phyloP scores from a whole-genome alignment of 2,329 filamentous ascomycete species.

The Macrophomina pseudophaseolina region DNA sequence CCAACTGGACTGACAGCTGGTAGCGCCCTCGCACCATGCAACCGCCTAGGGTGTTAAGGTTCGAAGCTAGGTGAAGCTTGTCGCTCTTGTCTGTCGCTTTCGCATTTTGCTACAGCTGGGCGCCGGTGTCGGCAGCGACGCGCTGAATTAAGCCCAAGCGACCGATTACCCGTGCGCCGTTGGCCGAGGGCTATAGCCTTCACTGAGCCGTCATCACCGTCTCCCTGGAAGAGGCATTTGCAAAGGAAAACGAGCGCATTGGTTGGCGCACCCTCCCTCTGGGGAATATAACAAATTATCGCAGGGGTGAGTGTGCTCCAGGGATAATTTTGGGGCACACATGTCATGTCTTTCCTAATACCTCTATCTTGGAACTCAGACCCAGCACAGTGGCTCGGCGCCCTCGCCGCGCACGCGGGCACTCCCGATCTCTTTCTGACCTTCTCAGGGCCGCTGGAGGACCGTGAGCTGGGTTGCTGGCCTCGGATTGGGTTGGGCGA shows the following conservation, averaged over 20 bases:
- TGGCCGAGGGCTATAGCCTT: neutral
- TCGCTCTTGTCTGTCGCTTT: constrained; percentile 8
- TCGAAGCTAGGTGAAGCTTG: neutral
- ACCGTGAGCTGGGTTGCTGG: constrained; percentile 20
- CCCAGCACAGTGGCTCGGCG: constrained; percentile 15
- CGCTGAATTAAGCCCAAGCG: constrained; percentile 9
- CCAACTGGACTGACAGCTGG: neutral
- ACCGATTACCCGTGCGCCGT: neutral
- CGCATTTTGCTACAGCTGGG: neutral
- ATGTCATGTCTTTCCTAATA: constrained; percentile 21
- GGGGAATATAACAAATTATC: neutral
- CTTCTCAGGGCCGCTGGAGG: constrained; percentile 16
- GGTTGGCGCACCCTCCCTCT: neutral
- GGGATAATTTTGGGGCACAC: constrained; percentile 13
- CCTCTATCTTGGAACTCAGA: constrained; percentile 22
- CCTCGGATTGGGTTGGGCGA: neutral
- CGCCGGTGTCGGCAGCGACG: constrained; percentile 4
- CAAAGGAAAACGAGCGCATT: neutral
- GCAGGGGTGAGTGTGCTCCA: neutral
- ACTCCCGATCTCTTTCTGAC: constrained; percentile 17
- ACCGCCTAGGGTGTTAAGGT: constrained; percentile 1
- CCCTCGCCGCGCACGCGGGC: constrained; percentile 22
- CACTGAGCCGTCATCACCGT: neutral
- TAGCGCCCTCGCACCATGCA: constrained; percentile 15
- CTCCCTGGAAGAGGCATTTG: neutral